Base-by-base conservation (phyloP, 73 alveolate genomes). In the Tetrahymena thermophila region DNA sequence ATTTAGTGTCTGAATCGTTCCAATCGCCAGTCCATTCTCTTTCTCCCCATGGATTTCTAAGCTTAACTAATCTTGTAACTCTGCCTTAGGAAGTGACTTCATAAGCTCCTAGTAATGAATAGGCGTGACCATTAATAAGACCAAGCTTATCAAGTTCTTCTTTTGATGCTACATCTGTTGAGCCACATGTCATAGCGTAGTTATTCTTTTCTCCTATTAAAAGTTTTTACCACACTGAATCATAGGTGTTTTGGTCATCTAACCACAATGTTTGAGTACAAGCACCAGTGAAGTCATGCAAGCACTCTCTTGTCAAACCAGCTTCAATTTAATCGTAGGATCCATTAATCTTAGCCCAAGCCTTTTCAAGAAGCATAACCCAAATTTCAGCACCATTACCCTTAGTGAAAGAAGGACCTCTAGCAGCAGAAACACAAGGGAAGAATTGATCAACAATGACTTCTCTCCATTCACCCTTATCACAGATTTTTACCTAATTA, bases 31-130 rank as follows among this genome's bases (percentile, higher is more conserved):
- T 71, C 99, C 99, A 99, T 96, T 98, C 99, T 85, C 57, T 42
- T 16, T 93, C 85, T 9, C 99, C 99, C 99, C 99, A 98, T 84
- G 99, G 99, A 95, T 98, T 99, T 97, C 99, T 97, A 9, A 99
- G 97, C 96, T 99, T 98, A 34, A 99, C 95, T n/a, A 99, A 96
- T 96, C 94, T 96, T 35, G 95, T 99, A 10, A 11, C 42, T 25
- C 96, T 94, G 16, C 96, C 97, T 94, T 44, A 13, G 57, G 95
- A 10, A 28, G 35, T 17, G 35, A 71, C 37, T 28, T 71, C 37
- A 31, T 28, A 71, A 85, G 84, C 38, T 31, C 94, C 94, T 35
- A 98, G 94, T 15, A 99, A 97, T 4, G 99, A 96, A 94, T 99
- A 99, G 83, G 99, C 99, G 97, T 99, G 99, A 94, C 43, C 98